phyloP scores from a whole-genome alignment of 2,329 filamentous ascomycete genomes.

The Aspergillus thermomutatus region DNA sequence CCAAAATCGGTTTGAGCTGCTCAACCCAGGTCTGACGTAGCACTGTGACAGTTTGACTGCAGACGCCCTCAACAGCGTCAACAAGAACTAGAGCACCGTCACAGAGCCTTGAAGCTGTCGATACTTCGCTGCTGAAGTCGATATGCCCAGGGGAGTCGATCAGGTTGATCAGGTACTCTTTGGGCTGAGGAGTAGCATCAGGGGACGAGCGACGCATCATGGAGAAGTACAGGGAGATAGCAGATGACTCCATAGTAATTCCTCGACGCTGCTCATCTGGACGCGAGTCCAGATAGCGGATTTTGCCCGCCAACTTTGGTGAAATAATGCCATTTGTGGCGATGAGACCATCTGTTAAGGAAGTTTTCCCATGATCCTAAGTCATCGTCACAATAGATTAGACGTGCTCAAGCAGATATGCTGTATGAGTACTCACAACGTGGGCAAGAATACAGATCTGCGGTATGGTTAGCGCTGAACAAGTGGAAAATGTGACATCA shows the following conservation, averaged over 20 bases:
- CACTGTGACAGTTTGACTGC: constrained; percentile 97
- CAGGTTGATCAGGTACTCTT: constrained; percentile 93
- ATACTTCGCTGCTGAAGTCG: constrained; percentile 97
- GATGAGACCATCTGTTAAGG: constrained; percentile 89
- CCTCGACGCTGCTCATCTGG: constrained; percentile 94
- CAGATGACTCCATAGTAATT: constrained; percentile 99
- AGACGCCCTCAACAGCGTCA: constrained; percentile 95
- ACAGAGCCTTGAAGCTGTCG: constrained; percentile 87
- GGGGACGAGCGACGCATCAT: constrained; percentile 73
- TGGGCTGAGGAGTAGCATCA: constrained; percentile 65
- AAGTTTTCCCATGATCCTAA: constrained; percentile 95
- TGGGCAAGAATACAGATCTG: constrained; percentile 95
- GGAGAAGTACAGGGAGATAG: constrained; percentile 94
- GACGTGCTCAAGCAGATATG: neutral
- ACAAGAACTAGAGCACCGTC: constrained; percentile 93
- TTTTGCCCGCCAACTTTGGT: constrained; percentile 93
- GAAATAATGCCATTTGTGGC: constrained; percentile 99
- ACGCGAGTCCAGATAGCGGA: constrained; percentile 92
- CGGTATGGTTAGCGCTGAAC: constrained; percentile 30
- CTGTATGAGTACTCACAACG: constrained; percentile 56
- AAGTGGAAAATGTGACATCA: constrained; percentile 16
- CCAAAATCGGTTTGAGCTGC: constrained; percentile 87
- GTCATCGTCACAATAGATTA: constrained; percentile 13
- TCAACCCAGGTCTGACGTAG: constrained; percentile 93
- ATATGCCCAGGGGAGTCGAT: constrained; percentile 98